Percentiles rank a stretch among this genome's conserved stretches.
phyloP scores from a whole-genome alignment of 768 basidiomycete genomes.

The Trametes sanguinea region DNA sequence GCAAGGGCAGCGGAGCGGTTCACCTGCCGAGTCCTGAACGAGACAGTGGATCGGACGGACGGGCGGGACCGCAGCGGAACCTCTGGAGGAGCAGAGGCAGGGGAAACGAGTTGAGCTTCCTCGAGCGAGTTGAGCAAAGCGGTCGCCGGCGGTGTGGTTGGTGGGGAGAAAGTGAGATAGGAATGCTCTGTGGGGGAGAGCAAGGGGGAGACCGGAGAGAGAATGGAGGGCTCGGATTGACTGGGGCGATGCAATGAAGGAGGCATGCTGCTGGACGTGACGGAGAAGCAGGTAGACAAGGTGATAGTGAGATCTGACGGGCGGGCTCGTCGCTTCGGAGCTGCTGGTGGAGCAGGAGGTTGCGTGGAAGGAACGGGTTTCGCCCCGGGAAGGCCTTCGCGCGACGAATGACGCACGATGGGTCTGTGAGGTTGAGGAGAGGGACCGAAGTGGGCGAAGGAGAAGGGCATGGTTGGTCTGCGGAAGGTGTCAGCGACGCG shows the following conservation, averaged over 20 bases:
- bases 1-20: conserved; percentile 66
- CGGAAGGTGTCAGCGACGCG: not conserved
- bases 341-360: conserved; percentile 47
- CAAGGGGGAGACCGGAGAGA: conserved; percentile 25
- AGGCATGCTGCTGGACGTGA: not conserved
- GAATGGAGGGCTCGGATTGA: conserved; percentile 28
- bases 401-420: conserved; percentile 37
- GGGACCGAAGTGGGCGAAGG: conserved; percentile 19
- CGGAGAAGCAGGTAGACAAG: conserved; percentile 25
- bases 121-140: conserved; percentile 10
- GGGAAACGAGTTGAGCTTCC: conserved; percentile 1
- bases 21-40: conserved; percentile 43
- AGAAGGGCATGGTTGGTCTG: conserved; percentile 15
- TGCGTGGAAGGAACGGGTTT: conserved; percentile 59
- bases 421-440: conserved; percentile 5
- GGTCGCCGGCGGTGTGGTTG: conserved; percentile 19
- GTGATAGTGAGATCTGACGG: conserved; percentile 30
- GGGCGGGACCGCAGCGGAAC: conserved; percentile 17
- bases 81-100: conserved; percentile 18
- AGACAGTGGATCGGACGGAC: conserved; percentile 43
- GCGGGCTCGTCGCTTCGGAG: conserved; percentile 17
- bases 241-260: conserved; percentile 26
- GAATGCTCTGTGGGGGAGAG: conserved; percentile 26
- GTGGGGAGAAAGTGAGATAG: conserved; percentile 27
- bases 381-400: conserved; percentile 56